Percentiles rank a stretch among this genome's conserved stretches.
Evolutionary conservation across 78 protist species (phyloP).

Genomic region (Dictyostelium capitatum): DNA sequence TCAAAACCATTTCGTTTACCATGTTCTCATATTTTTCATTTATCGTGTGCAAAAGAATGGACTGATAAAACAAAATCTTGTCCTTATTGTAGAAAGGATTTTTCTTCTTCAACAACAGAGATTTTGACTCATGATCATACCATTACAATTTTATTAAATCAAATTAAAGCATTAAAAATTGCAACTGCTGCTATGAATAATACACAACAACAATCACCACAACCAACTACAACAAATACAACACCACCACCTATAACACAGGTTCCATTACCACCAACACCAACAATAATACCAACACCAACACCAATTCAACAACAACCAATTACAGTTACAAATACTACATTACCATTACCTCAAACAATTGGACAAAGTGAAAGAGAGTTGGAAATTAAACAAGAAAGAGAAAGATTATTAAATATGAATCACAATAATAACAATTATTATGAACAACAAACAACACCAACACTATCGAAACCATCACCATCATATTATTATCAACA

Average conservation of each 20-base stretch:
- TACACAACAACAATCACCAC: not conserved
- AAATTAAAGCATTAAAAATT: not conserved
- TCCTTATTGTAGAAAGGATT: constrained; percentile 12
- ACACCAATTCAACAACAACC: not conserved
- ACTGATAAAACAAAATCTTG: not conserved
- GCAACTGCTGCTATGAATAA: not conserved
- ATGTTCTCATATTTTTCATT: constrained; percentile 23
- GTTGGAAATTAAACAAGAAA: not conserved
- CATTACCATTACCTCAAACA: not conserved
- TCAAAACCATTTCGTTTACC: constrained; percentile 8
- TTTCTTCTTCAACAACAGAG: not conserved
- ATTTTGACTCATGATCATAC: constrained; percentile 6
- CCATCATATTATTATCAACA: not conserved
- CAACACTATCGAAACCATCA: no score
- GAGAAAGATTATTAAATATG: not conserved
- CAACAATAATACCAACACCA: no score
- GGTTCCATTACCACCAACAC: not conserved
- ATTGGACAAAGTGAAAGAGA: not conserved
- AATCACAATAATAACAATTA: no score
- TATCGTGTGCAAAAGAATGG: not conserved
- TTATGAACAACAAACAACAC: no score
- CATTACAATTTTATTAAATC: not conserved
- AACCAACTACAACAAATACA: not conserved
- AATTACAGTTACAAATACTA: not conserved
- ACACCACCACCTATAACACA: no score